Evolutionary conservation across 805 yeast genomes (phyloP).

Genomic region (Monosporozyma aerobia): DNA sequence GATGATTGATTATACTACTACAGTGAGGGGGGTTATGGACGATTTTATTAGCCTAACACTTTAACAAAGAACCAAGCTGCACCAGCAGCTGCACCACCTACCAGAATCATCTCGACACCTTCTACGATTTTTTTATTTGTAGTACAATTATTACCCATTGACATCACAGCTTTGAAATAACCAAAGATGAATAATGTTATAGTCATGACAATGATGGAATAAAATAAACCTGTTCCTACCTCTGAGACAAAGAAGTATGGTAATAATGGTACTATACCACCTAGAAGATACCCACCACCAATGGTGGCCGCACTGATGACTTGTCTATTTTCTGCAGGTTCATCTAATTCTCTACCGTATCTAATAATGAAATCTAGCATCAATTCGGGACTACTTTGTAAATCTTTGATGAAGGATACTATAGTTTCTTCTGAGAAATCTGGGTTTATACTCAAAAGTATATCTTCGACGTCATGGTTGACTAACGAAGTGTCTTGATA

Average conservation of each 20-base stretch:
- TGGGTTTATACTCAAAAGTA: constrained; percentile 57
- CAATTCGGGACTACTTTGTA: constrained; percentile 66
- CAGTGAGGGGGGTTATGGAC: not conserved
- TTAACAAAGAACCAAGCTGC: constrained; percentile 91
- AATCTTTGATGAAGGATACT: constrained; percentile 61
- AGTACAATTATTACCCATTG: constrained; percentile 75
- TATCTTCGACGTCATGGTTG: constrained; percentile 73
- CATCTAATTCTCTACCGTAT: constrained; percentile 87
- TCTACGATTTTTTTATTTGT: constrained; percentile 51
- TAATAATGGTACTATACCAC: constrained; percentile 84
- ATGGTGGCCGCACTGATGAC: constrained; percentile 81
- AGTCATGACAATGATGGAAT: constrained; percentile 72
- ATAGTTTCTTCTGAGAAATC: constrained; percentile 60
- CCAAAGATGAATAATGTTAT: constrained; percentile 85
- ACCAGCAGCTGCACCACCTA: constrained; percentile 96
- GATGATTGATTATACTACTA: not conserved
- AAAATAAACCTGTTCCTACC: constrained; percentile 68
- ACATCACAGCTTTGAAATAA: constrained; percentile 69
- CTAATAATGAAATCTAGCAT: constrained; percentile 82
- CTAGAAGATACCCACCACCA: constrained; percentile 80
- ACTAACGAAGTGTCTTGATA: constrained; percentile 56
- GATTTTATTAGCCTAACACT: constrained; percentile 39
- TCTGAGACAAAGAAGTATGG: constrained; percentile 80
- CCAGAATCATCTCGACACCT: constrained; percentile 86
- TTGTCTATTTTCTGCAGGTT: constrained; percentile 90